Evolutionary conservation across 2,329 filamentous ascomycete genomes (phyloP).

Genomic region (Pseudopyricularia javanii): DNA sequence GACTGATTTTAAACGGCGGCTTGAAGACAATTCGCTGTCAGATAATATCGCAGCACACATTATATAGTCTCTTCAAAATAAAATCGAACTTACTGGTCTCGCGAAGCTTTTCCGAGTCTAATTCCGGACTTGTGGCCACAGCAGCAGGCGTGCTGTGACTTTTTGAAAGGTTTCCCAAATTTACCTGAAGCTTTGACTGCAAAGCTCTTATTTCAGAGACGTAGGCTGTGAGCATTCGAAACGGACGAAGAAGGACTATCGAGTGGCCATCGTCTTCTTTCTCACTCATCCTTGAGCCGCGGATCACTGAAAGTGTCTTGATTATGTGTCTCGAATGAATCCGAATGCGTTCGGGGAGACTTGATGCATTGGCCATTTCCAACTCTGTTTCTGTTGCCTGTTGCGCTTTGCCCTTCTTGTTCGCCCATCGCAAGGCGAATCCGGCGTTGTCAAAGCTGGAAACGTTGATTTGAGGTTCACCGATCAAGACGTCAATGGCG

Average conservation of each 20-base stretch:
- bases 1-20: too few relatives aligned
- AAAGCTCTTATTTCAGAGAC: not conserved
- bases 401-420: not conserved
- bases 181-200: too few relatives aligned
- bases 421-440: not conserved
- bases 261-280: not conserved
- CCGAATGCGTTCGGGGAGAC: constrained; percentile 7
- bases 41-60: too few relatives aligned
- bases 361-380: too few relatives aligned
- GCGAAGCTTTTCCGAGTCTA: too few relatives aligned
- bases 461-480: not conserved
- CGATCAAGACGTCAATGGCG: not conserved
- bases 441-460: not conserved
- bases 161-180: too few relatives aligned
- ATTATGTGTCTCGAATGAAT: constrained; percentile 5
- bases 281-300: not conserved
- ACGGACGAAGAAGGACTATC: not conserved
- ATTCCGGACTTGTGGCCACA: too few relatives aligned
- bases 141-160: too few relatives aligned
- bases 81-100: too few relatives aligned
- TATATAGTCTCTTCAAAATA: too few relatives aligned
- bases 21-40: too few relatives aligned
- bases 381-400: too few relatives aligned
- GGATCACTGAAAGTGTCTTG: constrained; percentile 1
- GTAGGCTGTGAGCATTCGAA: not conserved